phyloP scores from a whole-genome alignment of 2,329 filamentous ascomycete species.

The Allantophomopsis lycopodina region DNA sequence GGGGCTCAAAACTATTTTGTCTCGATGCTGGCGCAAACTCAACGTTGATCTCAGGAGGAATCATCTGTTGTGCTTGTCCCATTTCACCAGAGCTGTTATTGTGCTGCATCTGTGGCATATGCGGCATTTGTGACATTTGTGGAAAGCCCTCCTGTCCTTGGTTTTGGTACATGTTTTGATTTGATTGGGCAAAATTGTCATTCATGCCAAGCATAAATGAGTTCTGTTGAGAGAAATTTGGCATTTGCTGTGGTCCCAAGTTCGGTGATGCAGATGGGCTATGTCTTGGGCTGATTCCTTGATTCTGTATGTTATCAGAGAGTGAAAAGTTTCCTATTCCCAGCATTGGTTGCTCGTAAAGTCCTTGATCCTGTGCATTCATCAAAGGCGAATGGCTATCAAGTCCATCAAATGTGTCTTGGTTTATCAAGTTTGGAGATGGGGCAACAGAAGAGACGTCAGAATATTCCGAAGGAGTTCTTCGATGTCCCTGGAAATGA shows the following conservation, averaged over 20 bases:
- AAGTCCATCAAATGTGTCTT: constrained; percentile 66
- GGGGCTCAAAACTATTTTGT: constrained; percentile 50
- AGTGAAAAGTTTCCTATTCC: constrained; percentile 71
- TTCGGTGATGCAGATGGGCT: constrained; percentile 53
- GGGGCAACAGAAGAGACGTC: constrained; percentile 78
- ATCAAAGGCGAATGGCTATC: constrained; percentile 72
- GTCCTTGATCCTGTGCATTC: constrained; percentile 52
- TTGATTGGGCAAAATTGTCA: constrained; percentile 29
- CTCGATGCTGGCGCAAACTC: constrained; percentile 71
- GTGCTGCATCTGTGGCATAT: constrained; percentile 26
- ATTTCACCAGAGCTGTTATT: constrained; percentile 40
- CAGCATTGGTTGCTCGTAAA: constrained; percentile 62
- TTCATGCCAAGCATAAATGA: constrained; percentile 29
- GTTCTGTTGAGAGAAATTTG: constrained; percentile 26
- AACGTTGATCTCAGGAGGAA: constrained; percentile 88
- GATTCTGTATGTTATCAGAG: constrained; percentile 55
- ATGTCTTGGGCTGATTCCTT: constrained; percentile 70
- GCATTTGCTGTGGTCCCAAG: constrained; percentile 40
- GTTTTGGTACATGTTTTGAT: constrained; percentile 34
- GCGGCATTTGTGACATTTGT: constrained; percentile 12
- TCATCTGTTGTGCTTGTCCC: constrained; percentile 61
- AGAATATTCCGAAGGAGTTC: constrained; percentile 81
- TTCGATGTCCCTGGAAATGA: constrained; percentile 67
- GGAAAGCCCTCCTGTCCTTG: constrained; percentile 31
- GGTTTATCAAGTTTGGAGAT: constrained; percentile 67